phyloP scores from a whole-genome alignment of 75 land plant genomes.

The Pinus taeda region DNA sequence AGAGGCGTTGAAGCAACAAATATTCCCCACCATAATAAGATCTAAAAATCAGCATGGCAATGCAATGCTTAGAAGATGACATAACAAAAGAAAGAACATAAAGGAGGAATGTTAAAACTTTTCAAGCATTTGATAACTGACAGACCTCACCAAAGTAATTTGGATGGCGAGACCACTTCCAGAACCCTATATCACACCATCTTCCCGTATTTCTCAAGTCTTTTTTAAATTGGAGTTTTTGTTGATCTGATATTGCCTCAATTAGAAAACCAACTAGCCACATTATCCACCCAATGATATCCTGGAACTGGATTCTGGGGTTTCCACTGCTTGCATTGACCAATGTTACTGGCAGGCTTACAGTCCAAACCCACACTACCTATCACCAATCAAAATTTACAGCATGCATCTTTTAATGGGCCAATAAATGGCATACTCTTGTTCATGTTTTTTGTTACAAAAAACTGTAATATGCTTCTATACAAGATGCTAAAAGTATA shows the following conservation, averaged over 20 bases:
- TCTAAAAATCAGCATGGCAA: slow-evolving; percentile 23
- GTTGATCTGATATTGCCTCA: slow-evolving; percentile 92
- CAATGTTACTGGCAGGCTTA: slow-evolving; percentile 90
- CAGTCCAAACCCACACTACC: slow-evolving; percentile 99
- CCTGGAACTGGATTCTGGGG: slow-evolving; percentile 56
- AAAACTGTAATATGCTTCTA: slow-evolving; percentile 5
- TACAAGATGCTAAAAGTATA: background rate
- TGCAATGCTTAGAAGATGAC: background rate
- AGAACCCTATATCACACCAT: slow-evolving; percentile 90
- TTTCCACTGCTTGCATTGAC: slow-evolving; percentile 79
- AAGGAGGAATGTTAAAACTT: background rate
- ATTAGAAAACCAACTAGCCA: slow-evolving; percentile 61
- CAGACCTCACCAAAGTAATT: slow-evolving; percentile 98
- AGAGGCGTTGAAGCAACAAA: slow-evolving; percentile 84
- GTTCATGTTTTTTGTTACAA: background rate
- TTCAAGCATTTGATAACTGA: background rate
- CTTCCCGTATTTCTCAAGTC: slow-evolving; percentile 66
- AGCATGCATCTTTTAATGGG: background rate
- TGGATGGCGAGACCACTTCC: slow-evolving; percentile 92
- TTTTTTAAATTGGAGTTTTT: slow-evolving; percentile 76
- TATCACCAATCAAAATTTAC: slow-evolving; percentile 20
- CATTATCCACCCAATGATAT: slow-evolving; percentile 86
- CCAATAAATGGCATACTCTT: background rate
- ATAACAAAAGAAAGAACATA: slow-evolving; percentile 2
- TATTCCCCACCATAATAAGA: slow-evolving; percentile 96